Base-by-base conservation (phyloP, 306 rosid genomes). In the Glycine latifolia region DNA sequence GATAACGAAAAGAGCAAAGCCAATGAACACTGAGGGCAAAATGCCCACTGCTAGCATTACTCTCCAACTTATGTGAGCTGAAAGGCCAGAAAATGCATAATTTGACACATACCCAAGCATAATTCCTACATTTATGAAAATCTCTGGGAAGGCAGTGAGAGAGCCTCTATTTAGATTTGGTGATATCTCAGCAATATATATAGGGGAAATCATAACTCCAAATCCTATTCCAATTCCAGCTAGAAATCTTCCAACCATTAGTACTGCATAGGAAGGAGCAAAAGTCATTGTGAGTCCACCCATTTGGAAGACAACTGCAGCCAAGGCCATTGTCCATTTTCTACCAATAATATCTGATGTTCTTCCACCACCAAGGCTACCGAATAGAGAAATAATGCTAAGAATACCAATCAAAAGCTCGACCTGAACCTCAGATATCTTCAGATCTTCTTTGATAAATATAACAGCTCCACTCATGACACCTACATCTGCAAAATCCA, bases 401-500 rank as follows among this genome's bases (percentile, higher is more conserved):
- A 92, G 79, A 87, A 95, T 95, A 79, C 97, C 98, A 58, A 95
- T 82, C 66, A 95, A 91, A 61, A 95, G 67, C 85, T 95, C 98
- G 60, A 78, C 90, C 69, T 95, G 92, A 48, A 92, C 86, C 89
- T 95, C 95, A 26, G 91, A 78, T 82, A 92, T 92, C 73, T 92
- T 95, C 68, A 92, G 86, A 87, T 92, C 98, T 81, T 95, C 91
- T 53, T 91, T 92, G 53, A 95, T 95, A 87, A 91, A 95, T 87
- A 92, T 85, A 60, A 95, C 91, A 63, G 98, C 97, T 73, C 97
- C 98, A 83, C 98, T 94, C 98, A 95, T 95, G n/a, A 95, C 98
- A 75, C 98, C 99, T 6, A 95, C 99, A 82, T 95, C 99, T 95
- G 91, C 84, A 85, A 17, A 70, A 68, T 87, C 44, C 37, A 79